These are phyloP conservation scores for Chrysanthemum seticuspe DNA, from an alignment of 129 eudicot genomes.

Conservation along the genomic window DNA sequence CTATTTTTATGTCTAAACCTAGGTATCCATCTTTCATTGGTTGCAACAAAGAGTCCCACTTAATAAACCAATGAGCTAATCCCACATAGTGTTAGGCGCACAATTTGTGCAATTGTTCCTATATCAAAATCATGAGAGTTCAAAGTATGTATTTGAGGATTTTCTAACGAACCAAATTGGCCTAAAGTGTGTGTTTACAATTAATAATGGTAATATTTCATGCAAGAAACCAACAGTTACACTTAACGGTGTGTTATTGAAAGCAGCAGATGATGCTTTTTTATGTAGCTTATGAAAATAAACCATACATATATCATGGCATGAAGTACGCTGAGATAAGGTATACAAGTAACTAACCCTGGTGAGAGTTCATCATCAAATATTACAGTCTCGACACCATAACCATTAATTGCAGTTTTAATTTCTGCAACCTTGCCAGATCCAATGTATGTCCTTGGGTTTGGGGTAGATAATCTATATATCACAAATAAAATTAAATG, in stretches of 20 bases:
- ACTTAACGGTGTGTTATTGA: neutral
- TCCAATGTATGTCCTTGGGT: constrained; percentile 87
- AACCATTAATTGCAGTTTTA: constrained; percentile 71
- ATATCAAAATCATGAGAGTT: constrained; percentile 5
- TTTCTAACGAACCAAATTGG: neutral
- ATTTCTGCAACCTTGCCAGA: constrained; percentile 95
- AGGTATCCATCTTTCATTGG: too few species aligned
- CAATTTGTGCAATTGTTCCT: neutral
- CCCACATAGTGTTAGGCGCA: too few species aligned
- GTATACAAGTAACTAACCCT: constrained; percentile 57
- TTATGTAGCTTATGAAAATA: neutral
- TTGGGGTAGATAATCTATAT: constrained; percentile 76
- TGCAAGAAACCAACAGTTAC: neutral
- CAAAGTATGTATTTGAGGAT: neutral
- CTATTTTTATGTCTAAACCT: too few species aligned
- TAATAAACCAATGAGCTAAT: too few species aligned
- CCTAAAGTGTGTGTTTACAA: neutral
- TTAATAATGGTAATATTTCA: neutral
- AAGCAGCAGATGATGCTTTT: neutral
- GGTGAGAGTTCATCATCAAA: constrained; percentile 98
- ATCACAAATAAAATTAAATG: constrained; percentile 29
- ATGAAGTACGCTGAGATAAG: neutral
- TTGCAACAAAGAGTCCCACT: too few species aligned
- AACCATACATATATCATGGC: neutral
- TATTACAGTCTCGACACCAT: constrained; percentile 85